Base-by-base conservation (phyloP, 306 rosid genomes). In the Trichosanthes cucumerina region DNA sequence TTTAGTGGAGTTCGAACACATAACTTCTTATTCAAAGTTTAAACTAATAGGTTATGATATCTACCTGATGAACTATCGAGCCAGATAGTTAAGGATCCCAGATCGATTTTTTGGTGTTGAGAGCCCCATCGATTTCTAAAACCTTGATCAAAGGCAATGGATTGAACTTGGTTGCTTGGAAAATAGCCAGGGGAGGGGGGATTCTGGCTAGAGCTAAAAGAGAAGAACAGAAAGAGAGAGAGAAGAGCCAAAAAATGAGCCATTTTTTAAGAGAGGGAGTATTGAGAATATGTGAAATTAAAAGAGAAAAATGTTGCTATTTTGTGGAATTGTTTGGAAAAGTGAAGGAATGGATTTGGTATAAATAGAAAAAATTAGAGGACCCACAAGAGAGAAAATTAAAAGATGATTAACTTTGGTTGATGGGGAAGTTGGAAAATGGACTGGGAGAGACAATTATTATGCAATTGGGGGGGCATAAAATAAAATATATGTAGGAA, bases 101-200 rank as follows among this genome's bases (percentile, higher is more conserved):
- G 91, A 81, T 90, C 97, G 43, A 82, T 10, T 71, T 36, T 91
- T 74, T 92, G 96, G 79, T 95, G 97, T 77, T 88, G 82, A 76
- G 91, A 84, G 82, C 99, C 99, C 99, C 99, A 90, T 0, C 83
- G 90, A 82, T 88, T 91, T 82, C 86, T 79, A 68, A 82, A 92
- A 57, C 84, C 93, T 31, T 90, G 90, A 81, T 76, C 86, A 68
- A 95, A 95, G 72, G 58, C 81, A 21, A 86, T 46, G 47, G 97
- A 39, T 4, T 77, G 82, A 39, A 92, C 79, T 80, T 79, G 81
- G 62, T 91, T 89, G 78, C 95, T 86, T 16, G 91, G 92, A 59
- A 43, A 84, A 88, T 87, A 92, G 76, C 93, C 97, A 76, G 97
- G 97, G 38, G 97, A 91, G 58, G 99, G 99, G 49, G 89, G 90